phyloP scores from a whole-genome alignment of 2,329 filamentous ascomycete species.

The Penicillium psychrosexuale region DNA sequence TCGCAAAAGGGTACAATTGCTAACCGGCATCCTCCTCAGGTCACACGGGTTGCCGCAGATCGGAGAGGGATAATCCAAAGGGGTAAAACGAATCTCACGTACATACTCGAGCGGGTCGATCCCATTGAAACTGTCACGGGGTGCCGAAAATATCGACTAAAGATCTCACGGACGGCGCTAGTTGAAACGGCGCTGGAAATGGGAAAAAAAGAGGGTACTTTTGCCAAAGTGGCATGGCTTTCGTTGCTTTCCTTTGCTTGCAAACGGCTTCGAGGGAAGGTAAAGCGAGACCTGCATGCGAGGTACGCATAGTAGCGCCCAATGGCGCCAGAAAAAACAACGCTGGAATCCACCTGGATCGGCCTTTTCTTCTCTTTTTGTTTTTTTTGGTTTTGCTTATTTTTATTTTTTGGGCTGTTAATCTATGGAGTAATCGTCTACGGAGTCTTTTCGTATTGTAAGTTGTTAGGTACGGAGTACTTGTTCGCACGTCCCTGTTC shows the following conservation, averaged over 20 bases:
- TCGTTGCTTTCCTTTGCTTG: background rate
- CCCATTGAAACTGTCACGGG: constrained; percentile 2
- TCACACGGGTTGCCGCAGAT: constrained; percentile 11
- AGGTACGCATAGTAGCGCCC: constrained; percentile 8
- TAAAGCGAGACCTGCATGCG: constrained; percentile 17
- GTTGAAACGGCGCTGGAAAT: background rate
- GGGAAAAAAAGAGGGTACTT: background rate
- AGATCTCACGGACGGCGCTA: background rate
- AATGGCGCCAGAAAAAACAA: constrained; percentile 16
- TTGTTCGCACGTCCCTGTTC: constrained; percentile 21
- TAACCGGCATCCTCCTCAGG: background rate
- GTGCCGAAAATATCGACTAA: constrained; percentile 8
- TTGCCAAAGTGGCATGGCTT: background rate
- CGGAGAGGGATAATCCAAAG: background rate
- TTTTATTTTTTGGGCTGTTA: constrained; percentile 9
- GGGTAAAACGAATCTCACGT: background rate
- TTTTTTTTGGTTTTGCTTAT: background rate
- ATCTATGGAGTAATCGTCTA: constrained; percentile 9
- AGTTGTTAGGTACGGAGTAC: no score
- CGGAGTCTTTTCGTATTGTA: no score
- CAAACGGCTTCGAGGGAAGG: constrained; percentile 12
- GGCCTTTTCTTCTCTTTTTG: constrained; percentile 10
- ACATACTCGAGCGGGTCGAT: background rate
- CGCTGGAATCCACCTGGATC: constrained; percentile 8
- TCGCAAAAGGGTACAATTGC: background rate